Percentiles rank a stretch among this genome's conserved stretches.
phyloP scores from a whole-genome alignment of 1,139 yeast species.

The Hansenula lynferdii region DNA sequence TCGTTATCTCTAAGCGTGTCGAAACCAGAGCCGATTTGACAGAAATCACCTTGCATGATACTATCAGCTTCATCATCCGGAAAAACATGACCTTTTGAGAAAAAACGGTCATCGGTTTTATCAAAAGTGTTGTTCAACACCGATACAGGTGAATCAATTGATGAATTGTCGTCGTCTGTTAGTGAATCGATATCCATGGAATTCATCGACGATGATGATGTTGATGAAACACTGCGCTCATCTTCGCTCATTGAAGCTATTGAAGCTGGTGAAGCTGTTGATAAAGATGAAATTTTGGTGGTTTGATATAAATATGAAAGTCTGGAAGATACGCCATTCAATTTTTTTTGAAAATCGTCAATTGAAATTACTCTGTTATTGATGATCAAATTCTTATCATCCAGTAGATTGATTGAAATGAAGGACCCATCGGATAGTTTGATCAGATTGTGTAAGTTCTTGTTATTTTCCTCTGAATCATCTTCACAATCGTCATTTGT shows the following conservation, averaged over 20 bases:
- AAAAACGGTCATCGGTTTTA: not conserved
- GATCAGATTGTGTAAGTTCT: constrained; percentile 12
- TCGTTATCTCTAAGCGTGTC: not conserved
- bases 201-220: not conserved
- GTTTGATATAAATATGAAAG: constrained; percentile 5
- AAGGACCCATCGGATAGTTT: constrained; percentile 18
- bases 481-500: not conserved
- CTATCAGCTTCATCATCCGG: no score
- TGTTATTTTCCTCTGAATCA: not conserved
- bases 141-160: constrained; percentile 1
- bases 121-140: not conserved
- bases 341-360: constrained; percentile 11
- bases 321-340: constrained; percentile 6
- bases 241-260: not conserved
- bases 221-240: no score
- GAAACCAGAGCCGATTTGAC: not conserved
- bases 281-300: not conserved
- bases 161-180: constrained; percentile 1
- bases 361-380: constrained; percentile 14
- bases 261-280: not conserved
- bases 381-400: constrained; percentile 7
- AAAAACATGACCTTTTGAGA: not conserved
- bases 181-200: not conserved
- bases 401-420: constrained; percentile 14
- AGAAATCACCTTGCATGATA: no score